Evolutionary conservation across 2,329 filamentous ascomycete genomes (phyloP).

Genomic region (Bipolaris oryzae): DNA sequence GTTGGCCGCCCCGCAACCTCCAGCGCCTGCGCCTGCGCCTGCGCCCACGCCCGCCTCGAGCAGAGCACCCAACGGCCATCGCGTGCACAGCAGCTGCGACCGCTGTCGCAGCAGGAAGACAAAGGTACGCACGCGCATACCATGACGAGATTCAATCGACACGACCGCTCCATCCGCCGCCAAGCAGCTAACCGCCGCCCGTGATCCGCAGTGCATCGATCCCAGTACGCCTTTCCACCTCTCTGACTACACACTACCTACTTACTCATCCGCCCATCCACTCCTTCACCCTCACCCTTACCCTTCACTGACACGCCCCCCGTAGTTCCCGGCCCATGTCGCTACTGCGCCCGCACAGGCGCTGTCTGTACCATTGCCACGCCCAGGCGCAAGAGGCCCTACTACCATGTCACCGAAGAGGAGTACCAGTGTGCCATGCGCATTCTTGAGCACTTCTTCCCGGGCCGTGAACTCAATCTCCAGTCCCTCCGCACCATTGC

Average conservation of each 20-base stretch:
- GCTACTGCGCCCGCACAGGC: slow-evolving; percentile 47
- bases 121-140: slow-evolving; percentile 32
- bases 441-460: slow-evolving; percentile 47
- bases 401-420: slow-evolving; percentile 50
- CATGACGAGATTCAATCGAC: too few relatives aligned
- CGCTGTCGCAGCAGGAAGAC: slow-evolving; percentile 48
- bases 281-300: too few relatives aligned
- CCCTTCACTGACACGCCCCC: slow-evolving; percentile 24
- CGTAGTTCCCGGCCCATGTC: slow-evolving; percentile 47
- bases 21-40: slow-evolving; percentile 2
- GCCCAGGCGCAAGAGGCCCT: slow-evolving; percentile 45
- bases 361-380: slow-evolving; percentile 45
- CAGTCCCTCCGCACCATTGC: slow-evolving; percentile 42
- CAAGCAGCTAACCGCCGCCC: slow-evolving; percentile 32
- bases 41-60: slow-evolving; percentile 15
- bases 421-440: slow-evolving; percentile 48
- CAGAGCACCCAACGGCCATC: slow-evolving; percentile 38
- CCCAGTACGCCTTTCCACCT: slow-evolving; percentile 37
- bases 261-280: too few relatives aligned
- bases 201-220: slow-evolving; percentile 43
- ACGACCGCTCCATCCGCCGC: slow-evolving; percentile 6
- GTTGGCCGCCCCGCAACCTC: slow-evolving; percentile 24
- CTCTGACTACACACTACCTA: neutral
- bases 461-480: slow-evolving; percentile 45
- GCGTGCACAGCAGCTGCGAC: slow-evolving; percentile 48